Conservation (phyloP, 108 stramenopile genomes). For the Mayamaea pseudoterrestris region DNA sequence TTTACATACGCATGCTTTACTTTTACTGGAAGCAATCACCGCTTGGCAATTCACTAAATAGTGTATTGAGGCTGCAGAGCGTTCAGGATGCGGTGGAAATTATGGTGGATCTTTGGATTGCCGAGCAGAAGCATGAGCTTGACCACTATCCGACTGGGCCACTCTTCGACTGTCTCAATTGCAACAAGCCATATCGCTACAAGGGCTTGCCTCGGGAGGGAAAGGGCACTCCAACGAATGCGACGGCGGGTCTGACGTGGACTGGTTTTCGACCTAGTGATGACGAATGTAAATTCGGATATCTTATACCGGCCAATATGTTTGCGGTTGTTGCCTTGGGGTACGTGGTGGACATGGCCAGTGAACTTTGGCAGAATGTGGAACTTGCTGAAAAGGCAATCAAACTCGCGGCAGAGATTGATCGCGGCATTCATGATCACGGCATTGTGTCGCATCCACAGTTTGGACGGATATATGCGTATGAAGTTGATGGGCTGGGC, state of each 20-base stretch:
- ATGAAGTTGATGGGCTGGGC: constrained; percentile 75
- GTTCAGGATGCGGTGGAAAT: constrained; percentile 32
- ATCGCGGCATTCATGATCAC: constrained; percentile 37
- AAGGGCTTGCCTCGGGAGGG: constrained; percentile 30
- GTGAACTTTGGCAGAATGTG: constrained; percentile 21
- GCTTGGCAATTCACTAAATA: neutral
- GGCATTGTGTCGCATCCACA: constrained; percentile 29
- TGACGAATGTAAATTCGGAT: constrained; percentile 37
- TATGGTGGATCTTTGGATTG: constrained; percentile 48
- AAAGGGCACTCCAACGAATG: constrained; percentile 29
- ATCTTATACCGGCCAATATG: constrained; percentile 56
- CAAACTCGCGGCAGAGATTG: constrained; percentile 28
- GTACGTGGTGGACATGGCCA: constrained; percentile 21
- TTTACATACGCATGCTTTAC: constrained; percentile 36
- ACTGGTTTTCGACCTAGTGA: constrained; percentile 44
- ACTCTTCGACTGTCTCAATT: constrained; percentile 38
- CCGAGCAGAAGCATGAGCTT: constrained; percentile 44
- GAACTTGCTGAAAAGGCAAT: constrained; percentile 13
- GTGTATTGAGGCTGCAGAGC: neutral
- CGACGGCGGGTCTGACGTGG: constrained; percentile 29
- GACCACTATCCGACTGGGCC: constrained; percentile 27
- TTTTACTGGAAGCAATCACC: constrained; percentile 12
- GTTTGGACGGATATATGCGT: constrained; percentile 41
- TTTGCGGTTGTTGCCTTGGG: constrained; percentile 35
- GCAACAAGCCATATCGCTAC: constrained; percentile 38